Percentiles rank a stretch among this genome's conserved stretches.
Evolutionary conservation across 2,329 filamentous ascomycete species (phyloP).

Genomic region (Sporothrix pseudoabietina): DNA sequence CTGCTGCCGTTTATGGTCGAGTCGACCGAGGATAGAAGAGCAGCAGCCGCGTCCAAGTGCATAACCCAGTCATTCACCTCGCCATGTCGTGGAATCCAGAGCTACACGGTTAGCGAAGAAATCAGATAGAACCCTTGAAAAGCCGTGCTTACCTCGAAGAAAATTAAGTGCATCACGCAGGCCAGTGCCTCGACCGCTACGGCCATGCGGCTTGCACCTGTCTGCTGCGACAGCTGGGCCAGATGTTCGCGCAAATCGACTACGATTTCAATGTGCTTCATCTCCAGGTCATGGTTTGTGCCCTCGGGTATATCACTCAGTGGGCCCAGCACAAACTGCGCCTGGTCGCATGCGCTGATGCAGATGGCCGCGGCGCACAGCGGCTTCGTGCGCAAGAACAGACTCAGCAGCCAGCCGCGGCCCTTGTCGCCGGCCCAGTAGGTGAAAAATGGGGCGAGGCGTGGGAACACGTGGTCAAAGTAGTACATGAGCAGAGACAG

Average conservation of each 20-base stretch:
- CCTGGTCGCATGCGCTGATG: constrained; percentile 30
- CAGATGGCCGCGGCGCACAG: constrained; percentile 25
- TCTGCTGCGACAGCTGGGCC: constrained; percentile 21
- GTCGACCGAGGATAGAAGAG: constrained; percentile 28
- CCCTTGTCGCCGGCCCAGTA: constrained; percentile 29
- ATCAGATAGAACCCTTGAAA: neutral
- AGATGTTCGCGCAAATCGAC: constrained; percentile 27
- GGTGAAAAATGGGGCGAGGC: constrained; percentile 24
- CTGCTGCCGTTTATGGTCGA: constrained; percentile 3
- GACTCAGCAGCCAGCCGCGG: constrained; percentile 30
- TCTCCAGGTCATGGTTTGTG: constrained; percentile 30
- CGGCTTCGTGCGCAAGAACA: constrained; percentile 27
- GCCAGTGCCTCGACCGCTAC: constrained; percentile 27
- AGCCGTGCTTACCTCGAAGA: constrained; percentile 18
- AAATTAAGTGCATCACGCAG: constrained; percentile 28
- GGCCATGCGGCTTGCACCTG: constrained; percentile 27
- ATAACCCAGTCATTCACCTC: constrained; percentile 24
- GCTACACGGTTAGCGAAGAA: neutral
- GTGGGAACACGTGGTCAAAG: constrained; percentile 31
- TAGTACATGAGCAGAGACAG: constrained; percentile 29
- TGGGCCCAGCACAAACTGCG: constrained; percentile 29
- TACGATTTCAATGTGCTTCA: constrained; percentile 28
- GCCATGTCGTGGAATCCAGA: constrained; percentile 28
- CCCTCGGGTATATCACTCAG: constrained; percentile 26
- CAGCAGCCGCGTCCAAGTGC: constrained; percentile 28